Percentiles rank a stretch among this genome's conserved stretches.
These are phyloP conservation scores for Colletotrichum sidae DNA, from an alignment of 2,329 filamentous ascomycete species.

Conservation along the genomic window DNA sequence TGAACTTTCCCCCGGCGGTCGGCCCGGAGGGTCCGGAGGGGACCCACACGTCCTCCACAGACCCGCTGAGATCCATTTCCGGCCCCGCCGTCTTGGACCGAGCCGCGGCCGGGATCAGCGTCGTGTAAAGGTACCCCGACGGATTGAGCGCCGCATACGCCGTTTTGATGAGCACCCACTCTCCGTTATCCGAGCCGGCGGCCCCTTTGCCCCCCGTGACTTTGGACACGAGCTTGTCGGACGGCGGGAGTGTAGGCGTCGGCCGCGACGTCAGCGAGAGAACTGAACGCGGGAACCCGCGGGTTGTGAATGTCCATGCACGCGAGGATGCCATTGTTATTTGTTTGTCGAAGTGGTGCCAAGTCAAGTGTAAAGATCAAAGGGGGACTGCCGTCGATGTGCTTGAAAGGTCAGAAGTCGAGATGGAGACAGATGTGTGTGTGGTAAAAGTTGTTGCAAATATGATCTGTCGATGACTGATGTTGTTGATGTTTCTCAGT, in stretches of 20 bases:
- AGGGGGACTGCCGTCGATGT: neutral
- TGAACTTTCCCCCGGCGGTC: conserved; percentile 38
- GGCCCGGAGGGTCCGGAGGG: conserved; percentile 22
- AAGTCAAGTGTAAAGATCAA: neutral
- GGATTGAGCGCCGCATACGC: conserved; percentile 59
- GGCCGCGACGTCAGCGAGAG: conserved; percentile 42
- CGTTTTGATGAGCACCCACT: conserved; percentile 54
- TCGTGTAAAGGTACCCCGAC: conserved; percentile 54
- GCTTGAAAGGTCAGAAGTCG: too few relatives aligned
- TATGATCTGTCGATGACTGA: too few relatives aligned
- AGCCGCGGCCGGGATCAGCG: conserved; percentile 52
- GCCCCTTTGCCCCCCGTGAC: conserved; percentile 42
- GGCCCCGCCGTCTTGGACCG: conserved; percentile 51
- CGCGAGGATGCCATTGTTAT: conserved; percentile 36
- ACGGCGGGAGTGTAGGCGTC: conserved; percentile 43
- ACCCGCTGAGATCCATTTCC: conserved; percentile 58
- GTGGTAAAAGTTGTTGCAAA: too few relatives aligned
- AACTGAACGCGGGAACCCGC: conserved; percentile 43
- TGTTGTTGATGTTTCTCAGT: too few relatives aligned
- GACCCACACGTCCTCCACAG: conserved; percentile 50
- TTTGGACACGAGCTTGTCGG: conserved; percentile 27
- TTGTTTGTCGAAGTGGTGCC: neutral
- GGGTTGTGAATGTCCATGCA: conserved; percentile 45
- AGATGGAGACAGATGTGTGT: too few relatives aligned
- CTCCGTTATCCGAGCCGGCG: conserved; percentile 36